phyloP scores from a whole-genome alignment of 2,329 filamentous ascomycete genomes.

The Periconia digitata region DNA sequence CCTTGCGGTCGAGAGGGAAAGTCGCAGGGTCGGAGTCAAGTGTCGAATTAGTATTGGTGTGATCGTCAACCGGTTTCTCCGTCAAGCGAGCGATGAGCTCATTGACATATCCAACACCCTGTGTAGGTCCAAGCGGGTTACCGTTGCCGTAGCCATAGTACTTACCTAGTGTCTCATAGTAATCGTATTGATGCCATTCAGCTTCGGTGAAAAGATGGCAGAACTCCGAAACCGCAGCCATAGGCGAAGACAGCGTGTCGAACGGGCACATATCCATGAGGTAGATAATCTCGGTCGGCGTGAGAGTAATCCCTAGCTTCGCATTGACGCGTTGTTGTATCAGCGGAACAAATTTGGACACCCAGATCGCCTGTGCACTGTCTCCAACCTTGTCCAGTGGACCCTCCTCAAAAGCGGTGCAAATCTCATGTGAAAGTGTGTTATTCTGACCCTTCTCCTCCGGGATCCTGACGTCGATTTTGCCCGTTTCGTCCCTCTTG shows the following conservation, averaged over 20 bases:
- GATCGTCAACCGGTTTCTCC: conserved; percentile 65
- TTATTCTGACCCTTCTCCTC: conserved; percentile 73
- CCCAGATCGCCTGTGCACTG: conserved; percentile 60
- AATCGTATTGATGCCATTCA: conserved; percentile 81
- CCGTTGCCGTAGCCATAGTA: conserved; percentile 81
- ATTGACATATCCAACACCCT: conserved; percentile 85
- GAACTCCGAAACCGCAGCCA: conserved; percentile 64
- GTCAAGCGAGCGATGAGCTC: conserved; percentile 84
- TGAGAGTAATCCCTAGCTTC: conserved; percentile 70
- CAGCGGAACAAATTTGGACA: conserved; percentile 63
- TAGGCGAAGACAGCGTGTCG: conserved; percentile 66
- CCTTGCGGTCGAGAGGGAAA: conserved; percentile 67
- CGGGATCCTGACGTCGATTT: conserved; percentile 63
- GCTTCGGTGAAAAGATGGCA: conserved; percentile 71
- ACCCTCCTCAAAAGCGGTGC: conserved; percentile 68
- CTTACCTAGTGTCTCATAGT: conserved; percentile 77
- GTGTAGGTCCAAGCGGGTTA: conserved; percentile 76
- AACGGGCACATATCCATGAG: conserved; percentile 92
- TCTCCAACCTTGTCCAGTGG: conserved; percentile 52
- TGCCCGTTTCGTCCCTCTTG: conserved; percentile 43
- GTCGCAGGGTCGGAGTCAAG: conserved; percentile 67
- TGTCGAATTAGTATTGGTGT: conserved; percentile 76
- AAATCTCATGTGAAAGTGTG: conserved; percentile 74
- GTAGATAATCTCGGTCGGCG: conserved; percentile 62
- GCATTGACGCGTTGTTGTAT: conserved; percentile 71